Conservation (phyloP, 495 filamentous ascomycete genomes). For the Aspergillus hancockii region DNA sequence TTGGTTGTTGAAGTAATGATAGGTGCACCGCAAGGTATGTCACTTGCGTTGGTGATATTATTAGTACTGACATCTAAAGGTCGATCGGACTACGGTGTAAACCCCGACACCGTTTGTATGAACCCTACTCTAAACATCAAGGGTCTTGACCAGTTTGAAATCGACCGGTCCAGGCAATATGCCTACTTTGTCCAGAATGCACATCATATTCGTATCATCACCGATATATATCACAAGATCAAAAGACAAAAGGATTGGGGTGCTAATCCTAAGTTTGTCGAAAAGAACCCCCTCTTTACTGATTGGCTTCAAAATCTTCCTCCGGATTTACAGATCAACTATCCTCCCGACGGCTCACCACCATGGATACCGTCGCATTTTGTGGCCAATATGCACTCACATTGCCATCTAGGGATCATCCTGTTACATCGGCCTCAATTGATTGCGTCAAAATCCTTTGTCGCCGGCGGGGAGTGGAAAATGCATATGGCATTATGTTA, state of each 20-base stretch:
- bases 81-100: conserved; percentile 78
- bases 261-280: conserved; percentile 78
- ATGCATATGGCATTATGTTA: conserved; percentile 85
- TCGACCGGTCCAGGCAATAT: conserved; percentile 77
- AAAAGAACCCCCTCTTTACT: conserved; percentile 70
- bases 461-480: conserved; percentile 79
- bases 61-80: conserved; percentile 52
- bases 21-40: conserved; percentile 86
- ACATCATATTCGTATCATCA: conserved; percentile 75
- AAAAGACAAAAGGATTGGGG: conserved; percentile 89
- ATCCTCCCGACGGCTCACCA: conserved; percentile 74
- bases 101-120: conserved; percentile 77
- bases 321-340: conserved; percentile 73
- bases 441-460: conserved; percentile 69
- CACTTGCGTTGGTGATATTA: conserved; percentile 1
- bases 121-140: conserved; percentile 60
- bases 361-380: conserved; percentile 90
- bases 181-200: conserved; percentile 76
- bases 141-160: conserved; percentile 75
- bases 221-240: conserved; percentile 71
- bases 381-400: conserved; percentile 87
- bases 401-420: conserved; percentile 85
- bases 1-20: conserved; percentile 91
- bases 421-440: conserved; percentile 89
- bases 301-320: conserved; percentile 80